These are phyloP conservation scores for Lotus japonicus DNA, from an alignment of 306 rosid genomes.

Conservation along the genomic window DNA sequence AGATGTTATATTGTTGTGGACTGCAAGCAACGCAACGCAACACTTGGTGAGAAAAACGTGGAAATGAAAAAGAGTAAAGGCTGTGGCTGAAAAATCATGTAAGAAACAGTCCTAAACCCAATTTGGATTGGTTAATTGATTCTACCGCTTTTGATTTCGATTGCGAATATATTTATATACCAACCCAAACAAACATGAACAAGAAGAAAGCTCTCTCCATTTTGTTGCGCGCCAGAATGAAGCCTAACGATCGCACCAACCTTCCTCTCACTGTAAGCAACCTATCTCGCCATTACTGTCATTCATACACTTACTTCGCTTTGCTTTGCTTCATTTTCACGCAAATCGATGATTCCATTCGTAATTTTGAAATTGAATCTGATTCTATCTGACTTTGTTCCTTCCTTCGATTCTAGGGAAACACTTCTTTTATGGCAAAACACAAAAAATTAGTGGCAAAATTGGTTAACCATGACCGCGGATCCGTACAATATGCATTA, in stretches of 20 bases:
- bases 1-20: neutral
- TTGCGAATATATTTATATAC: conserved; percentile 21
- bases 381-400: too few relatives aligned
- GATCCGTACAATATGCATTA: too few relatives aligned
- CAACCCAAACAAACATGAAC: conserved; percentile 9
- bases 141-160: neutral
- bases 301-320: too few relatives aligned
- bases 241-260: conserved; percentile 39
- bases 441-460: too few relatives aligned
- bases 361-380: neutral
- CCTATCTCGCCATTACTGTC: too few relatives aligned
- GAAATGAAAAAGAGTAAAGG: neutral
- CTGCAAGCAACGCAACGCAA: conserved; percentile 22
- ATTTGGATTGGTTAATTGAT: conserved; percentile 3
- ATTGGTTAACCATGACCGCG: too few relatives aligned
- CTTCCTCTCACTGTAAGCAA: too few relatives aligned
- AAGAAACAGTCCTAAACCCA: neutral
- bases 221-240: conserved; percentile 94
- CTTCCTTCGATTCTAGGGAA: too few relatives aligned
- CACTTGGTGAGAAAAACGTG: conserved; percentile 2
- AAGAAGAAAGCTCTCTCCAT: conserved; percentile 74
- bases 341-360: neutral
- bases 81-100: conserved; percentile 2
- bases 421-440: too few relatives aligned
- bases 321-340: too few relatives aligned